Base-by-base conservation (phyloP, 495 filamentous ascomycete species). In the Glonium stellatum region DNA sequence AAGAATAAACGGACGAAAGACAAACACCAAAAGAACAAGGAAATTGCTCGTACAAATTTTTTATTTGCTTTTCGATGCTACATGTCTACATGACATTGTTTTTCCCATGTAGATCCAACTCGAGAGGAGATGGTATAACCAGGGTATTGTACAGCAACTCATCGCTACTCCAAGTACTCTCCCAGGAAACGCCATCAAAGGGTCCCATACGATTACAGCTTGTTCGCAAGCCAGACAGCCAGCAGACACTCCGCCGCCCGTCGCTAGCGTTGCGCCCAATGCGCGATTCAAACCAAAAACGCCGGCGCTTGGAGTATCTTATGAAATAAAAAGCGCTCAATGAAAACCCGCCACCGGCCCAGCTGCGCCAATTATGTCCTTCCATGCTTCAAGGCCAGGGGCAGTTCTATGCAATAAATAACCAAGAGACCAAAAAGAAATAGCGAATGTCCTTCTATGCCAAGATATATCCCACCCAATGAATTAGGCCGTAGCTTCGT, bases 41-140 rank as follows among this genome's bases (percentile, higher is more conserved):
- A 31, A 31, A 31, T 31, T 31, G 6, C 6, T 31, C 27, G 2
- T 31, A 31, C 27, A 31, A 31, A 31, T 31, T 44, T 39, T 44
- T 44, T 44, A 44, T 44, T 44, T 15, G 18, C 39, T 44, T 44
- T 44, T 44, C 18, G 39, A 44, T 4, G 39, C 39, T 44, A 44
- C 39, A 44, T 44, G 13, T 44, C 39, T 44, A 44, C 39, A 44
- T 31, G 27, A 31, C 27, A 2, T 31, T 31, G n/a, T 44, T 18
- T 44, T 44, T 44, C 39, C 18, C 13, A 44, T 18, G 12, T 44
- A 44, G 39, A 54, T 37, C 58, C 21, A 55, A 62, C 63, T 66
- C 61, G 64, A 67, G 64, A 60, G 64, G 64, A 67, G 64, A 67
- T 67, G 60, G 64, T 57, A 62, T 67, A 67, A 60, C 64, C 51